Conservation (phyloP, 495 filamentous ascomycete genomes). For the Penicillium malachiteum region DNA sequence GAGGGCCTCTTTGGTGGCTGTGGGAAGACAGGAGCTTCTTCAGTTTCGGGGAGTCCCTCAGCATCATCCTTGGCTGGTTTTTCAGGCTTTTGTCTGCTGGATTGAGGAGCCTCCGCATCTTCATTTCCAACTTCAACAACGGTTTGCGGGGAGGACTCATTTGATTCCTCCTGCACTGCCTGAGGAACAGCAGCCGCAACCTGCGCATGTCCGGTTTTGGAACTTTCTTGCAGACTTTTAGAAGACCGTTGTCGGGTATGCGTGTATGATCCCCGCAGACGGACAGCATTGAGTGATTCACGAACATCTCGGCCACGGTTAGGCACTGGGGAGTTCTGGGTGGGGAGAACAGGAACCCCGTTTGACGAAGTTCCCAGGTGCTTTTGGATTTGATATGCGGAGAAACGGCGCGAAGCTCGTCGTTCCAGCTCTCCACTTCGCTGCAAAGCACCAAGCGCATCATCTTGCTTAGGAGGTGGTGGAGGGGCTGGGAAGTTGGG, state of each 20-base stretch:
- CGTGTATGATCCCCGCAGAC: conserved; percentile 66
- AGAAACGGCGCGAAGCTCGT: conserved; percentile 88
- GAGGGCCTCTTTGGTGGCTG: conserved; percentile 33
- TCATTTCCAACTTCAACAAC: conserved; percentile 38
- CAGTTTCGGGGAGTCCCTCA: conserved; percentile 20
- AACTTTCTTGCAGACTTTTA: conserved; percentile 54
- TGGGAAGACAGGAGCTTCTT: conserved; percentile 29
- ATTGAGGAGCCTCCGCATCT: conserved; percentile 49
- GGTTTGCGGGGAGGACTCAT: conserved; percentile 27
- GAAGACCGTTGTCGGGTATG: conserved; percentile 63
- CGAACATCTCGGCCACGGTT: conserved; percentile 85
- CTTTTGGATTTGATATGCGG: conserved; percentile 92
- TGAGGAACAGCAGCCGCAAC: conserved; percentile 65
- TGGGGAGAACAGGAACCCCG: conserved; percentile 80
- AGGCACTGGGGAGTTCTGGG: conserved; percentile 82
- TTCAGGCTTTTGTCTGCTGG: conserved; percentile 61
- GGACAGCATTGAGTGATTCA: conserved; percentile 90
- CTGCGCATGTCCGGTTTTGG: conserved; percentile 47
- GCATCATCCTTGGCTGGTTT: conserved; percentile 31
- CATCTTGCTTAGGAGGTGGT: conserved; percentile 79
- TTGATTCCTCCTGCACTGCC: conserved; percentile 48
- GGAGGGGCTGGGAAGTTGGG: conserved; percentile 58
- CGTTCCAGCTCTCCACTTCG: conserved; percentile 89
- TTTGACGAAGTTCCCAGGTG: conserved; percentile 78
- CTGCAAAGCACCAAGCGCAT: conserved; percentile 88